Evolutionary conservation across 495 filamentous ascomycete genomes (phyloP).

Genomic region (Tuber brumale): DNA sequence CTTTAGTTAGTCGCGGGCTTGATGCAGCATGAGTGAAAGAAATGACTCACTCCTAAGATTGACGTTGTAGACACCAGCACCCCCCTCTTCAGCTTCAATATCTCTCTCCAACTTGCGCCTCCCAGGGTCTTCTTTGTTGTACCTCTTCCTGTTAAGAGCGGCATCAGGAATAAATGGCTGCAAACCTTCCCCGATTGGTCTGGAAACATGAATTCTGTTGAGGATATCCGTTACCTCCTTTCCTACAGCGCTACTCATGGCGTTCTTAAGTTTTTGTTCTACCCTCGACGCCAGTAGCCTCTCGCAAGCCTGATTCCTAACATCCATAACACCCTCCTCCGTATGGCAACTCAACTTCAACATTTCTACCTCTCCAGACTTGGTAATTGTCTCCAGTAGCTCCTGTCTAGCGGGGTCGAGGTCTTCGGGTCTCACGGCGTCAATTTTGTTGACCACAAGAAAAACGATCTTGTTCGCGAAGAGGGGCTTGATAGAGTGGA

Average conservation of each 20-base stretch:
- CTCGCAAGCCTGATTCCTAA: conserved; percentile 93
- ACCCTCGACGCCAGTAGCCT: conserved; percentile 85
- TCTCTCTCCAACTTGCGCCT: conserved; percentile 74
- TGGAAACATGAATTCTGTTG: conserved; percentile 87
- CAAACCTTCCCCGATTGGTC: conserved; percentile 72
- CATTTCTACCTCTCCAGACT: conserved; percentile 80
- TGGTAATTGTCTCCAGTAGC: conserved; percentile 70
- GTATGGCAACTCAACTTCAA: conserved; percentile 91
- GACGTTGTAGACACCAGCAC: conserved; percentile 90
- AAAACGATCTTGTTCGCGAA: conserved; percentile 97
- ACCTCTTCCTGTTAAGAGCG: conserved; percentile 71
- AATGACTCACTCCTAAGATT: conserved; percentile 57
- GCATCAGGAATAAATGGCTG: conserved; percentile 87
- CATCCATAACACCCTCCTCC: conserved; percentile 83
- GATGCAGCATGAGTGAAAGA: background rate
- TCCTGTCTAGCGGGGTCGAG: conserved; percentile 72
- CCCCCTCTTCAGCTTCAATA: conserved; percentile 85
- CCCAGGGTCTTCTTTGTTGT: conserved; percentile 79
- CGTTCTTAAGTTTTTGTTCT: conserved; percentile 88
- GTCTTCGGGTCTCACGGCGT: conserved; percentile 80
- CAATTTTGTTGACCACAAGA: conserved; percentile 96
- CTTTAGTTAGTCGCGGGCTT: background rate
- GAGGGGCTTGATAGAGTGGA: conserved; percentile 89
- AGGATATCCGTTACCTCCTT: conserved; percentile 69
- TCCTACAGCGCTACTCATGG: conserved; percentile 63